Conservation (phyloP, 2,329 filamentous ascomycete genomes). For the Xylariaceae sp. region DNA sequence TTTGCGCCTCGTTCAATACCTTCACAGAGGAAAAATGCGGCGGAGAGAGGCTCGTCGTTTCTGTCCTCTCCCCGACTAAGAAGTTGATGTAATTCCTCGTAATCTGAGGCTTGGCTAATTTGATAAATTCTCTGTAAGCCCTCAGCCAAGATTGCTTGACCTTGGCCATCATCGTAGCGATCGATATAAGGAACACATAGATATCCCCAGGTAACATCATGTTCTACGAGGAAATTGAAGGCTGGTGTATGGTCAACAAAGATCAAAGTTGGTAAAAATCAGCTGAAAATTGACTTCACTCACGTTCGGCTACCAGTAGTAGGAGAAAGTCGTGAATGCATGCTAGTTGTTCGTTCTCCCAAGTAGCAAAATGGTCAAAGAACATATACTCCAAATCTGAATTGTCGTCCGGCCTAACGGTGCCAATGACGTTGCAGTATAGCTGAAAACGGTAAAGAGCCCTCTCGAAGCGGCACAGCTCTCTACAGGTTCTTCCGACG, state of each 20-base stretch:
- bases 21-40: neutral
- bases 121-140: neutral
- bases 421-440: conserved; percentile 12
- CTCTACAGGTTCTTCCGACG: neutral
- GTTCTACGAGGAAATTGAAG: conserved; percentile 3
- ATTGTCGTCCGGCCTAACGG: rapidly evolving
- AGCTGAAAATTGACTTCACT: too few relatives aligned
- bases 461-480: conserved; percentile 9
- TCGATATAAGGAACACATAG: neutral
- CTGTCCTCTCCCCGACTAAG: neutral
- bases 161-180: neutral
- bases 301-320: conserved; percentile 5
- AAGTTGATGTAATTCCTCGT: neutral
- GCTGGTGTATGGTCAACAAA: too few relatives aligned
- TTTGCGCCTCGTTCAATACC: neutral
- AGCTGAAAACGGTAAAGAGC: conserved; percentile 15
- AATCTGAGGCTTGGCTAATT: neutral
- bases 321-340: conserved; percentile 9
- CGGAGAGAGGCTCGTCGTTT: neutral
- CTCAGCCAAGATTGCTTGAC: neutral
- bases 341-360: conserved; percentile 12
- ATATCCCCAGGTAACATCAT: conserved; percentile 7
- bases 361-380: conserved; percentile 6
- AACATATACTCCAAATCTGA: neutral
- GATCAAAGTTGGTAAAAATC: too few relatives aligned